These are phyloP conservation scores for Mycena alexandri DNA, from an alignment of 768 basidiomycete species.

Conservation along the genomic window DNA sequence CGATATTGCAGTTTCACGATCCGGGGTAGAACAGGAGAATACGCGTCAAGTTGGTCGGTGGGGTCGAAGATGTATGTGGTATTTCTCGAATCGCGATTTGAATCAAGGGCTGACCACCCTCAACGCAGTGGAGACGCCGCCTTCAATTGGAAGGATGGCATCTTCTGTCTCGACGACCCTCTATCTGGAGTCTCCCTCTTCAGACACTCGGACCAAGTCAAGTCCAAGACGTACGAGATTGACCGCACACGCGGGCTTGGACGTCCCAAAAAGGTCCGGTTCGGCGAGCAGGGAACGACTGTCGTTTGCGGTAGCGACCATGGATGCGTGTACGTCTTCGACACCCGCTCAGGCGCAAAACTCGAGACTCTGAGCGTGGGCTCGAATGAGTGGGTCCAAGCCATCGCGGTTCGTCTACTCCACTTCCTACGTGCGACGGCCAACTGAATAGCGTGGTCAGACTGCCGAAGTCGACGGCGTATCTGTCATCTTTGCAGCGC, in stretches of 20 bases:
- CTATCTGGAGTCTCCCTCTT: neutral
- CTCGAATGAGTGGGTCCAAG: conserved; percentile 19
- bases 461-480: too few relatives aligned
- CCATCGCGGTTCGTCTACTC: conserved; percentile 12
- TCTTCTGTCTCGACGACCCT: conserved; percentile 1
- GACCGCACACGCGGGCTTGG: neutral
- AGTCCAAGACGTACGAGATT: neutral
- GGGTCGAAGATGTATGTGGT: neutral
- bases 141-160: too few relatives aligned
- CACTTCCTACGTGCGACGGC: neutral
- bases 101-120: too few relatives aligned
- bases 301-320: conserved; percentile 1
- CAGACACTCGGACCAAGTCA: neutral
- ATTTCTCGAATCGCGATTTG: too few relatives aligned
- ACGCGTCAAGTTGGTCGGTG: neutral
- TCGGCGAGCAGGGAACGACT: neutral
- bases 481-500: conserved; percentile 18
- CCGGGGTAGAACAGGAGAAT: neutral
- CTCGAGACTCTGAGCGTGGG: conserved; percentile 18
- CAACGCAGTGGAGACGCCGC: too few relatives aligned
- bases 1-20: neutral
- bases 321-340: neutral
- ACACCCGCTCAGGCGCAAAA: neutral
- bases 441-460: neutral
- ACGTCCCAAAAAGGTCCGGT: neutral